Conservation (phyloP, 805 yeast genomes). For the Ogataea nonfermentans region DNA sequence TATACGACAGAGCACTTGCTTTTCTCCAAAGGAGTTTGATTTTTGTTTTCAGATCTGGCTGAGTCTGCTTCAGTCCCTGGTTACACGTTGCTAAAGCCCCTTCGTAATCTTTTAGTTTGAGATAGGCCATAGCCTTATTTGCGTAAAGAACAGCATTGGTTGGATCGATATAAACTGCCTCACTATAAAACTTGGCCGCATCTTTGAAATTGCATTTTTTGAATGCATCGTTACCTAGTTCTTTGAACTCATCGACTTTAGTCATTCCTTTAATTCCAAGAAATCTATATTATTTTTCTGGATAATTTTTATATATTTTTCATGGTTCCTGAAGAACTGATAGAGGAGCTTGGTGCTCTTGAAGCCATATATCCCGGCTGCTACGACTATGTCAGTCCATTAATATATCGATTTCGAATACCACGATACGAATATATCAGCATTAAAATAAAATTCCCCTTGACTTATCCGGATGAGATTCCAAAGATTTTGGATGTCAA, state of each 20-base stretch:
- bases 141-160: constrained; percentile 56
- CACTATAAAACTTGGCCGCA: constrained; percentile 54
- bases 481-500: constrained; percentile 65
- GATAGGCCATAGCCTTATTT: constrained; percentile 66
- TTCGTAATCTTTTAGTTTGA: constrained; percentile 48
- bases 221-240: constrained; percentile 55
- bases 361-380: constrained; percentile 84
- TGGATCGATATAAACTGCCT: constrained; percentile 52
- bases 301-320: not conserved
- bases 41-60: constrained; percentile 31
- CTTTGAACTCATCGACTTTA: constrained; percentile 35
- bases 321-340: constrained; percentile 46
- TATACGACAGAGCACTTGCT: constrained; percentile 40
- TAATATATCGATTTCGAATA: constrained; percentile 45
- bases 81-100: constrained; percentile 51
- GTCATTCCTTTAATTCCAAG: constrained; percentile 3
- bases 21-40: constrained; percentile 54
- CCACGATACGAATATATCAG: constrained; percentile 63
- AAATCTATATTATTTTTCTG: not conserved
- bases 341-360: constrained; percentile 77
- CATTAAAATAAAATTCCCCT: constrained; percentile 72
- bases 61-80: constrained; percentile 40
- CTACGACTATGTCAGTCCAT: constrained; percentile 38
- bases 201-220: constrained; percentile 40
- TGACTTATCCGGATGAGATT: constrained; percentile 58